phyloP scores from a whole-genome alignment of 768 basidiomycete species.

The Calocera viscosa region DNA sequence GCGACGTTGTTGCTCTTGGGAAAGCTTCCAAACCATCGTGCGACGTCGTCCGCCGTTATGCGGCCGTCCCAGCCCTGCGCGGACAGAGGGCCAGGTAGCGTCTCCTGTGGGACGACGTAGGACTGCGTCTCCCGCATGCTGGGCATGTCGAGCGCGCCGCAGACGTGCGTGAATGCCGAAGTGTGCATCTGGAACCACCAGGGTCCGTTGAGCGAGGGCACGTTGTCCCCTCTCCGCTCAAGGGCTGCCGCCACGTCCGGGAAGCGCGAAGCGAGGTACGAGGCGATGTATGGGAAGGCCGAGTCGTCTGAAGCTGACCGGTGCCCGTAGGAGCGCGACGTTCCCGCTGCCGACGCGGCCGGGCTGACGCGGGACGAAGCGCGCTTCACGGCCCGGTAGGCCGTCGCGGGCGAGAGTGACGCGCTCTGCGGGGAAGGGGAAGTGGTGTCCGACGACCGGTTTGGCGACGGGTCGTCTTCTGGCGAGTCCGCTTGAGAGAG shows the following conservation, averaged over 20 bases:
- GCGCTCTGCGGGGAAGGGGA: conserved; percentile 1
- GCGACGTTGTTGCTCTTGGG: conserved; percentile 6
- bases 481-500: background rate
- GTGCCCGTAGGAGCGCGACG: background rate
- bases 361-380: background rate
- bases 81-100: background rate
- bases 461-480: background rate
- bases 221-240: background rate
- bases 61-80: background rate
- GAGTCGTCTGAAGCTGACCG: background rate
- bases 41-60: conserved; percentile 2
- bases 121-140: background rate
- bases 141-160: conserved; percentile 1
- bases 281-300: conserved; percentile 1
- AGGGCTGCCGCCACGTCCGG: background rate
- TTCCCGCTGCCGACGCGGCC: background rate
- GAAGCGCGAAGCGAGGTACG: background rate
- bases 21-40: background rate
- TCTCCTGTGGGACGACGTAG: background rate
- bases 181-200: conserved; percentile 6
- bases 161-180: conserved; percentile 2
- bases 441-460: conserved; percentile 3
- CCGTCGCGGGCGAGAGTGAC: background rate
- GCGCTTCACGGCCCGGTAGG: background rate
- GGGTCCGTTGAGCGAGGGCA: background rate